These are phyloP conservation scores for Straminergon stramineum DNA, from an alignment of 225 moss, liverwort and hornwort genomes.

Conservation along the genomic window DNA sequence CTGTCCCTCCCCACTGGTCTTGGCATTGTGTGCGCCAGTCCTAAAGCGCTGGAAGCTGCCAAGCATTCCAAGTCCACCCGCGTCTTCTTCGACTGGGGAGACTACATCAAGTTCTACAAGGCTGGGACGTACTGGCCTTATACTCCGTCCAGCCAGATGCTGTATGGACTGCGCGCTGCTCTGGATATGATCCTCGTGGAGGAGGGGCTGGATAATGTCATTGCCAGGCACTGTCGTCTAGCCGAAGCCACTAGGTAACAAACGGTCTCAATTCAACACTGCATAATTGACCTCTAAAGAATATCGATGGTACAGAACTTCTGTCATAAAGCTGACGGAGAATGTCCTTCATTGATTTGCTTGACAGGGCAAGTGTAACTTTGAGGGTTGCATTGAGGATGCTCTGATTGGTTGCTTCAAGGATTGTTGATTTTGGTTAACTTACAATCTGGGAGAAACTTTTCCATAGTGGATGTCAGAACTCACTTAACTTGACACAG, in stretches of 20 bases:
- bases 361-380: neutral
- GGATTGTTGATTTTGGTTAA: neutral
- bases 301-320: neutral
- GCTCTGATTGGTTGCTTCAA: neutral
- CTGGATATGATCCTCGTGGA: constrained; percentile 70
- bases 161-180: constrained; percentile 75
- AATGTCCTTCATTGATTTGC: neutral
- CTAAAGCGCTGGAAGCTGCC: constrained; percentile 73
- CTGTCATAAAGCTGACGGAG: neutral
- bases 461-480: neutral
- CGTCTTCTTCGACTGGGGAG: constrained; percentile 84
- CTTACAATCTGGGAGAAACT: neutral
- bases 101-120: constrained; percentile 68
- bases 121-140: constrained; percentile 84
- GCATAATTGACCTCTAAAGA: neutral
- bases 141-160: constrained; percentile 86
- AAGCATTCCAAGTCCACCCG: constrained; percentile 60
- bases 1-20: constrained; percentile 82
- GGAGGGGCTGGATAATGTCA: constrained; percentile 80
- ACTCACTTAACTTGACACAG: neutral
- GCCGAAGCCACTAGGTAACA: constrained; percentile 66
- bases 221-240: constrained; percentile 72
- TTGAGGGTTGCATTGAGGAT: neutral
- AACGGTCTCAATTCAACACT: neutral
- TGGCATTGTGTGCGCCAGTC: constrained; percentile 81